Base-by-base conservation (phyloP, 169 alveolate species). In the Plasmodium cynomolgi region DNA sequence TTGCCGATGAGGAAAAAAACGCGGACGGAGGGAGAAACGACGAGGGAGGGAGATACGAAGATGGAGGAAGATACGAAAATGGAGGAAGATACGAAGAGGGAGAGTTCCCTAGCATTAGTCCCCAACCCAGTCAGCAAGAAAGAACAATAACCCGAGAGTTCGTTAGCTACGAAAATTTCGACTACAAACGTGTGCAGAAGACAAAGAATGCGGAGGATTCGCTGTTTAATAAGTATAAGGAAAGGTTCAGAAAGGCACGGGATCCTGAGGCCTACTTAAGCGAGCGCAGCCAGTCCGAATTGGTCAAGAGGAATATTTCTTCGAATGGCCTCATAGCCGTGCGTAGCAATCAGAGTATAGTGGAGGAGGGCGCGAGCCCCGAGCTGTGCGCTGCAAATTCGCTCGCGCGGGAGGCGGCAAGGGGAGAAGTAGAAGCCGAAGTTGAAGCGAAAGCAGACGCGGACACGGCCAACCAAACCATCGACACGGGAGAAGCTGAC, bases 271-370 rank as follows among this genome's bases (percentile, higher is more conserved):
- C 81, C n/a, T 44, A 86, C 44, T 26, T 41, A 33, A 54, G 86
- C 41, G 93, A 86, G 81, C 81, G 93, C 8, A 86, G 93, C 81
- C 85, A 86, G 41, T 86, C 93, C 9, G 93, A 86, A 79, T 75
- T 86, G 26, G 74, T 79, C 15, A 75, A 79, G 33, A 86, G 93
- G 34, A 86, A 58, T 50, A 54, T 56, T 23, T 83, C 81, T n/a
- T 41, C 75, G 26, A 86, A 56, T 44, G 33, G 58, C 68, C 13
- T 33, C 47, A 20, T 77, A 11, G 23, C 77, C 20, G 58, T 84
- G n/a, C 77, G n/a, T 11, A 75, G 80, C 9, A 77, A n/a, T 29
- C 56, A 37, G 20, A 50, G 56, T 17, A 54, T 75, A 75, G 6
- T 47, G 9, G 37, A 33, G 56, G 84, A 84, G 15, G n/a, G 8